Evolutionary conservation across 1,139 yeast genomes (phyloP).

Genomic region (Arxiozyma heterogenica): DNA sequence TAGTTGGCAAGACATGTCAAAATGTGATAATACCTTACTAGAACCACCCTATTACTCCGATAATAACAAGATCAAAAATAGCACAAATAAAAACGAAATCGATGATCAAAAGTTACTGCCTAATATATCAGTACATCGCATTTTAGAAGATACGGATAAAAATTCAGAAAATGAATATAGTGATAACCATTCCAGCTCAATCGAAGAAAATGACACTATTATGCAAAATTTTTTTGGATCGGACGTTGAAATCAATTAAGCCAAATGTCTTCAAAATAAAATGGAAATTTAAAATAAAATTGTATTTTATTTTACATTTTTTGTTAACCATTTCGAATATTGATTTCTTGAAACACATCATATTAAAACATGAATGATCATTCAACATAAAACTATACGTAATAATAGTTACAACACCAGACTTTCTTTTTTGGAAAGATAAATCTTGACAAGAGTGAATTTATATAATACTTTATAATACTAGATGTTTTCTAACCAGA

Average conservation of each 20-base stretch:
- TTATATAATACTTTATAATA: too few species aligned
- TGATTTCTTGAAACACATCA: neutral
- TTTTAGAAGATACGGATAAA: neutral
- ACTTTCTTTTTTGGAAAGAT: too few species aligned
- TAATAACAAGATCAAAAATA: neutral
- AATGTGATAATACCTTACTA: neutral
- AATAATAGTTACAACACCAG: neutral
- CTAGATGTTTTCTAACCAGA: too few species aligned
- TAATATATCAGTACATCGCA: neutral
- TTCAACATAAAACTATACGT: too few species aligned
- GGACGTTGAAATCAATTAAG: constrained; percentile 14
- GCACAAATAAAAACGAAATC: too few species aligned
- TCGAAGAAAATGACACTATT: neutral
- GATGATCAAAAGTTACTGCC: neutral
- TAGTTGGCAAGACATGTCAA: constrained; percentile 1
- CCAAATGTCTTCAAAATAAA: neutral
- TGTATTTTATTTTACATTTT: too few species aligned
- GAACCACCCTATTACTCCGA: neutral
- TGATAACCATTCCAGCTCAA: neutral
- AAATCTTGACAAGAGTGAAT: neutral
- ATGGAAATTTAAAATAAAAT: neutral
- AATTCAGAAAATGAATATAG: neutral
- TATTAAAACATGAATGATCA: neutral
- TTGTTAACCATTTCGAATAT: too few species aligned
- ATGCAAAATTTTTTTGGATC: constrained; percentile 18